Evolutionary conservation across 805 yeast species (phyloP).

Genomic region (Kluyveromyces starmeri): DNA sequence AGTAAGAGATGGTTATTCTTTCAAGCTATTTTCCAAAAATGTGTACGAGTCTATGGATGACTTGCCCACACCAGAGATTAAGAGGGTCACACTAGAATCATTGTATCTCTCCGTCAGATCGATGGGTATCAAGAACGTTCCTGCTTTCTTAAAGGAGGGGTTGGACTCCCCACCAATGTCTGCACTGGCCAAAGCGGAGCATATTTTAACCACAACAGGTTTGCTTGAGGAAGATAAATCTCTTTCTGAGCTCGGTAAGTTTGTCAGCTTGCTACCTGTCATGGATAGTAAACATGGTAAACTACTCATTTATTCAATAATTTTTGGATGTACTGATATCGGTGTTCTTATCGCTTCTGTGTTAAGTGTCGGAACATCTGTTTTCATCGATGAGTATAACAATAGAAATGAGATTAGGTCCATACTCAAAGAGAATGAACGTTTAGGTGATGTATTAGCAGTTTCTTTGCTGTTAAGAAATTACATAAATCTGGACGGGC

Average conservation of each 20-base stretch:
- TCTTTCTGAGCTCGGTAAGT: conserved; percentile 71
- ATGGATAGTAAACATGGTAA: conserved; percentile 81
- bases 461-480: conserved; percentile 49
- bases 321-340: conserved; percentile 72
- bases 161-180: conserved; percentile 65
- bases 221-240: conserved; percentile 43
- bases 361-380: conserved; percentile 55
- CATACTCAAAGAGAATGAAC: conserved; percentile 25
- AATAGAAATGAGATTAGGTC: conserved; percentile 54
- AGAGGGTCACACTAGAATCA: conserved; percentile 74
- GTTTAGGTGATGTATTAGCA: conserved; percentile 68
- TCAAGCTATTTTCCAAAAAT: conserved; percentile 62
- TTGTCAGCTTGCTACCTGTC: conserved; percentile 73
- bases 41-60: conserved; percentile 53
- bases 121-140: conserved; percentile 74
- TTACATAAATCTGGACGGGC: conserved; percentile 32
- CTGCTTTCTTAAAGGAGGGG: conserved; percentile 60
- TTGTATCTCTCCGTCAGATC: conserved; percentile 77
- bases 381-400: conserved; percentile 57
- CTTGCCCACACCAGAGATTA: conserved; percentile 84
- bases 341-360: conserved; percentile 79
- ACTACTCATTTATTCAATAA: conserved; percentile 64
- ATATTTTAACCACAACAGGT: conserved; percentile 57
- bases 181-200: conserved; percentile 33
- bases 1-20: conserved; percentile 74